Evolutionary conservation across 1,284 basidiomycete genomes (phyloP), one percentile per base, ranked within the genome.

Genomic region (Schizophyllum amplum): DNA sequence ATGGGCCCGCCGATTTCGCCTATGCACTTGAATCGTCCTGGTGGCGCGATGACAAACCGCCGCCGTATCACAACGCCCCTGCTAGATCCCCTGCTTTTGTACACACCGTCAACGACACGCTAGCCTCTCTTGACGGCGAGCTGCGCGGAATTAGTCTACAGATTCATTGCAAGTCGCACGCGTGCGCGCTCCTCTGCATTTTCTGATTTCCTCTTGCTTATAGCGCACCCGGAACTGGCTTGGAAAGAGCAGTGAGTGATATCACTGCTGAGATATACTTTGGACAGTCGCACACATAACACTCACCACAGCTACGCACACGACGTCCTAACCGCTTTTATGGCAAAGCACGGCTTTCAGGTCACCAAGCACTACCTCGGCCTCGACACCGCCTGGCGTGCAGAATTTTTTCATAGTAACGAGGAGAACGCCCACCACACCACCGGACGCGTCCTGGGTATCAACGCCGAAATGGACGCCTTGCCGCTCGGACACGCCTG

Each of bases 361-460:
- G 83, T 90, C 24, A 83, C 80, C 6, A 72, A 71, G 53, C 78
- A 82, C 61, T 83, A 87, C 62, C 75, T 84, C 47, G 78, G 77
- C 11, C 75, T 90, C n/a, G 71, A 81, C 25, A 94, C 91, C 4
- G 92, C 90, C 1, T 94, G 88, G 82, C 73, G 77, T 57, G 92
- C 89, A 0, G 82, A 83, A 57, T 92, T 82, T 68, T n/a, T n/a
- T n/a, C n/a, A n/a, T n/a, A n/a, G n/a, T n/a, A n/a, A n/a, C n/a
- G n/a, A n/a, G n/a, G n/a, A n/a, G 74, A 73, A 9, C 76, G 82
- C 61, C 9, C 48, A 50, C 24, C 80, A 82, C 23, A 72, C 68
- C 55, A 80, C 80, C 51, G 86, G 86, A 25, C 78, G 81, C 55
- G 81, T 81, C 20, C 75, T 90, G 54, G 89, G 86, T 3, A 72